Conservation (phyloP, 2,329 filamentous ascomycete species). For the Alternaria rosae region DNA sequence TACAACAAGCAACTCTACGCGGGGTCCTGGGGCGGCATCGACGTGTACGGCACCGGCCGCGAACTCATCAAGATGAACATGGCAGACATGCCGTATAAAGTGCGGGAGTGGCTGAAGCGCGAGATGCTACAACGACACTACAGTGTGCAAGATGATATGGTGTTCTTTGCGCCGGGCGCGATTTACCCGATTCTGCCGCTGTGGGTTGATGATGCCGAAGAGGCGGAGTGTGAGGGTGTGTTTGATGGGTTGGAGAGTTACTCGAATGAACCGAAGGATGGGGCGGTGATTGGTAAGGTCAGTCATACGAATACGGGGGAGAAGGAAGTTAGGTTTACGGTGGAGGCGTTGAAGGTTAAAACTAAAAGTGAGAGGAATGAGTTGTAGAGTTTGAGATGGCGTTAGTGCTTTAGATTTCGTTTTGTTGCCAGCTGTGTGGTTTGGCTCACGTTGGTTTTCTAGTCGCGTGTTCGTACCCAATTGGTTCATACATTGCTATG, state of each 20-base stretch:
- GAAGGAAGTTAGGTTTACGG: conserved; percentile 41
- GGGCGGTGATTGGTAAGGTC: conserved; percentile 40
- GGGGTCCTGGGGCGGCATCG: conserved; percentile 61
- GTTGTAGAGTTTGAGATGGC: conserved; percentile 20
- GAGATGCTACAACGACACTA: conserved; percentile 52
- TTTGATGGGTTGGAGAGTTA: conserved; percentile 46
- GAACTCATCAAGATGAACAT: conserved; percentile 59
- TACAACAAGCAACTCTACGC: conserved; percentile 54
- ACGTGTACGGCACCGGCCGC: conserved; percentile 61
- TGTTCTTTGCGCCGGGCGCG: conserved; percentile 63
- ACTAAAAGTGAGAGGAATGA: conserved; percentile 31
- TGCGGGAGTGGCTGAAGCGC: conserved; percentile 57
- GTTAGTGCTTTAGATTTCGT: neutral
- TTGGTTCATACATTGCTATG: neutral
- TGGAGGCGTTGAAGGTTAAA: conserved; percentile 41
- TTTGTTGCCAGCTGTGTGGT: no score
- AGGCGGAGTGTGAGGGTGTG: conserved; percentile 52
- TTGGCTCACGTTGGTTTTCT: no score
- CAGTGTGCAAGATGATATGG: conserved; percentile 53
- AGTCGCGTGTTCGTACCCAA: no score
- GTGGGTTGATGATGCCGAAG: conserved; percentile 55
- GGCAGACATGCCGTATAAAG: conserved; percentile 52
- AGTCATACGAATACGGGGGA: conserved; percentile 31
- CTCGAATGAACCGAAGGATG: conserved; percentile 37
- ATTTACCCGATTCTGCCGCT: conserved; percentile 60